These are phyloP conservation scores for Xylaria palmicola DNA, from an alignment of 495 filamentous ascomycete species.

Conservation along the genomic window DNA sequence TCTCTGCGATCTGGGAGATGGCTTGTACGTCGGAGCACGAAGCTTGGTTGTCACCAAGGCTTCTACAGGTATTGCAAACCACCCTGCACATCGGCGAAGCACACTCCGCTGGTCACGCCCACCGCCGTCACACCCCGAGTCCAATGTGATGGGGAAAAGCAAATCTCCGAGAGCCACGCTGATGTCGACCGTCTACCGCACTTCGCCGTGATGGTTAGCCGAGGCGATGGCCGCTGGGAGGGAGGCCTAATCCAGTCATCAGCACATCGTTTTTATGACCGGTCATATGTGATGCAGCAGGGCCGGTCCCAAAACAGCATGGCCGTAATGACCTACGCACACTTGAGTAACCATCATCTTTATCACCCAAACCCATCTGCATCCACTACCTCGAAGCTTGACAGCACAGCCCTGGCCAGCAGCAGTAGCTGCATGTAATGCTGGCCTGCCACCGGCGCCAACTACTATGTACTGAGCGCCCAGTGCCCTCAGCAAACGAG, in stretches of 20 bases:
- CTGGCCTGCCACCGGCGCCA: background rate
- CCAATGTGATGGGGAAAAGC: slow-evolving; percentile 5
- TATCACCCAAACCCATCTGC: background rate
- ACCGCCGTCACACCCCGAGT: background rate
- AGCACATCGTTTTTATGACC: background rate
- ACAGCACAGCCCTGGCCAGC: background rate
- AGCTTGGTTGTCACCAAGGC: background rate
- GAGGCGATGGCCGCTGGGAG: background rate
- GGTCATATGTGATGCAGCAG: slow-evolving; percentile 9
- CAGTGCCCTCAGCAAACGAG: background rate
- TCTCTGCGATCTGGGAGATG: background rate
- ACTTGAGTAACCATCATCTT: background rate
- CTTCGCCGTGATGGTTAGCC: background rate
- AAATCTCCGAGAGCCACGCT: slow-evolving; percentile 10
- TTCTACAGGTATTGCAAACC: background rate
- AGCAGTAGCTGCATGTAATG: slow-evolving; percentile 8
- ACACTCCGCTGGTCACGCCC: background rate
- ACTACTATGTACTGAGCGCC: background rate
- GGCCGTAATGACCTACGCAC: background rate
- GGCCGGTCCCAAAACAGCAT: slow-evolving; percentile 9
- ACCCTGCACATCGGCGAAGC: background rate
- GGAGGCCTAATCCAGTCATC: background rate
- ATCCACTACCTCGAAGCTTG: background rate
- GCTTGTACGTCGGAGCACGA: background rate
- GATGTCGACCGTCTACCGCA: background rate